Conservation (phyloP, 2,329 filamentous ascomycete species). For the Fusarium anguioides region DNA sequence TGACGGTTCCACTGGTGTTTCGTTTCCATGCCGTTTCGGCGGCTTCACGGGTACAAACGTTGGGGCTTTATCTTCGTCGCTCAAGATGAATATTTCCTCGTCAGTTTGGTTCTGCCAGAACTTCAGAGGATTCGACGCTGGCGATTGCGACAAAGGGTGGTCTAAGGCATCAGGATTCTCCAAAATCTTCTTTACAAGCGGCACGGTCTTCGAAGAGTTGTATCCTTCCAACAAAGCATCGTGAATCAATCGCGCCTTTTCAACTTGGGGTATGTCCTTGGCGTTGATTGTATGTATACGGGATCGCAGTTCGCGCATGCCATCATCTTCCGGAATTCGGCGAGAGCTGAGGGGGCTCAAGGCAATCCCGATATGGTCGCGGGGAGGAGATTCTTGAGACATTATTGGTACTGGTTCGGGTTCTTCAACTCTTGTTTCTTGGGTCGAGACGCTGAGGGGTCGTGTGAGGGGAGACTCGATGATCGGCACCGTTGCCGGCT, state of each 20-base stretch:
- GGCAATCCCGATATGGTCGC: slow-evolving; percentile 51
- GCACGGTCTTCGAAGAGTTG: slow-evolving; percentile 48
- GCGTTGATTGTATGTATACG: slow-evolving; percentile 77
- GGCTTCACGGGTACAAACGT: slow-evolving; percentile 71
- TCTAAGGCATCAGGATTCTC: slow-evolving; percentile 37
- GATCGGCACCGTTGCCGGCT: slow-evolving; percentile 30
- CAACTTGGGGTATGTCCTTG: slow-evolving; percentile 64
- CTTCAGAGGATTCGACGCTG: slow-evolving; percentile 62
- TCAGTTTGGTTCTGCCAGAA: slow-evolving; percentile 67
- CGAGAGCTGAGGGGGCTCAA: slow-evolving; percentile 47
- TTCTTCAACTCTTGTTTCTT: slow-evolving; percentile 51
- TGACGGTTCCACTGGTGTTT: slow-evolving; percentile 44
- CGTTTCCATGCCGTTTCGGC: slow-evolving; percentile 59
- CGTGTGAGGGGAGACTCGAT: slow-evolving; percentile 45
- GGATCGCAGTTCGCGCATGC: slow-evolving; percentile 74
- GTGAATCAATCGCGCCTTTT: slow-evolving; percentile 80
- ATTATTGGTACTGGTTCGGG: slow-evolving; percentile 31
- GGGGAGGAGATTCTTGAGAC: slow-evolving; percentile 40
- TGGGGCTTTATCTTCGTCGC: slow-evolving; percentile 71
- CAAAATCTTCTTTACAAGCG: slow-evolving; percentile 28
- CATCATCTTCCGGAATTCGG: slow-evolving; percentile 79
- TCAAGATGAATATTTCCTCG: slow-evolving; percentile 61
- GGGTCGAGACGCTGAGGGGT: slow-evolving; percentile 50
- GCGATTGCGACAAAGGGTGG: slow-evolving; percentile 54
- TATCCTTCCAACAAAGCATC: slow-evolving; percentile 77